Conservation (phyloP, 164 flowering plant genomes). For the Aristolochia fimbriata region DNA sequence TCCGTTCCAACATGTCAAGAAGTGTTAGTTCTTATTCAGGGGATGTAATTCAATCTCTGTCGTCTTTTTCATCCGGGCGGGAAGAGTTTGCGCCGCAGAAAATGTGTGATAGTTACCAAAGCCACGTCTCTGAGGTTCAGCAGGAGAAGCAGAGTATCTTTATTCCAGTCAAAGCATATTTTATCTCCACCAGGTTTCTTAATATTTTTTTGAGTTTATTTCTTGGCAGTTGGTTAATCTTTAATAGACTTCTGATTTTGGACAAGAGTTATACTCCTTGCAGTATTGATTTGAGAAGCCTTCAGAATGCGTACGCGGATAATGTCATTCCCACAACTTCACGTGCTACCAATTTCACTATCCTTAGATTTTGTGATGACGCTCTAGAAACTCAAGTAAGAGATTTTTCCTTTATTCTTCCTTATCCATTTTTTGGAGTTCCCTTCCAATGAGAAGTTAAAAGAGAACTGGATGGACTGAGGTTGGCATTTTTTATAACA, state of each 20-base stretch:
- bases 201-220: neutral
- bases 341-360: slow-evolving; percentile 56
- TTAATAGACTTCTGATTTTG: neutral
- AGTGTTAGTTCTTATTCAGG: no score
- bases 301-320: slow-evolving; percentile 54
- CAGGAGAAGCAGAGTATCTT: neutral
- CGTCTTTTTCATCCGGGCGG: no score
- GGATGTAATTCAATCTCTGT: no score
- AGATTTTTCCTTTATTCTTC: neutral
- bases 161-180: slow-evolving; percentile 9
- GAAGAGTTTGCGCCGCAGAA: no score
- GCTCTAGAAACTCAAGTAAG: neutral
- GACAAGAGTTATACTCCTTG: neutral
- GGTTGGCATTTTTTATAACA: no score
- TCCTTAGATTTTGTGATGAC: slow-evolving; percentile 9
- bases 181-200: slow-evolving; percentile 9
- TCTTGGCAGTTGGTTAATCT: neutral
- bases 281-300: slow-evolving; percentile 77
- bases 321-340: slow-evolving; percentile 74
- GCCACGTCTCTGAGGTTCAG: neutral
- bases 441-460: no score
- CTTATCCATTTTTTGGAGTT: no score
- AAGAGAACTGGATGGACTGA: no score
- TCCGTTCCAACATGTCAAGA: no score
- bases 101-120: no score